phyloP scores from a whole-genome alignment of 805 yeast species.

The Myxozyma udenii region DNA sequence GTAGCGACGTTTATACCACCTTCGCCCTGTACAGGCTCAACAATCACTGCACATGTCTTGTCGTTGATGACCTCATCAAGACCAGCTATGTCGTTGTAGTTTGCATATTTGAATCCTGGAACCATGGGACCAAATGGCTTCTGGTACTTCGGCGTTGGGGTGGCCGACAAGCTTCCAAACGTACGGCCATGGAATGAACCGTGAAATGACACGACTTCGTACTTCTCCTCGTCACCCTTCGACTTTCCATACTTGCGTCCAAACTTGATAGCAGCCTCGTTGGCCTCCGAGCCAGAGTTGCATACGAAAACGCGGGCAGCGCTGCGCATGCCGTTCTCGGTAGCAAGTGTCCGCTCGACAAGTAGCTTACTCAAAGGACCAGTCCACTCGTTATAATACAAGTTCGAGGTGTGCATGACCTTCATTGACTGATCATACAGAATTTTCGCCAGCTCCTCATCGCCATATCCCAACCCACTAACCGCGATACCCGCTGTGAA shows the following conservation, averaged over 20 bases:
- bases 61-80: conserved; percentile 56
- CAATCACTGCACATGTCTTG: conserved; percentile 83
- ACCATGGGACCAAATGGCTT: conserved; percentile 84
- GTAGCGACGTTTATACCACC: conserved; percentile 82
- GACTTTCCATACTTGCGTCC: conserved; percentile 56
- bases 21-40: conserved; percentile 98
- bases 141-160: conserved; percentile 91
- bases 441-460: conserved; percentile 69
- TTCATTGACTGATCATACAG: conserved; percentile 67
- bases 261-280: conserved; percentile 74
- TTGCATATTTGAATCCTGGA: conserved; percentile 79
- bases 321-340: conserved; percentile 70
- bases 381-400: conserved; percentile 81
- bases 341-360: conserved; percentile 60
- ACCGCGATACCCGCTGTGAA: conserved; percentile 97
- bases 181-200: conserved; percentile 94
- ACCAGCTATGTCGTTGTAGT: conserved; percentile 56
- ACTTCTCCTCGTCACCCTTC: conserved; percentile 42
- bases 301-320: conserved; percentile 68
- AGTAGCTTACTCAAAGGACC: conserved; percentile 71
- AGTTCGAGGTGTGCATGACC: conserved; percentile 78
- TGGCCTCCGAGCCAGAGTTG: conserved; percentile 77
- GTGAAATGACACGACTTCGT: conserved; percentile 80
- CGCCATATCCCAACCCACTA: conserved; percentile 86
- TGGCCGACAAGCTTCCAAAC: conserved; percentile 87